Percentiles rank a stretch among this genome's conserved stretches.
Evolutionary conservation across 2,329 filamentous ascomycete genomes (phyloP).

Genomic region (Talaromyces verruculosus): DNA sequence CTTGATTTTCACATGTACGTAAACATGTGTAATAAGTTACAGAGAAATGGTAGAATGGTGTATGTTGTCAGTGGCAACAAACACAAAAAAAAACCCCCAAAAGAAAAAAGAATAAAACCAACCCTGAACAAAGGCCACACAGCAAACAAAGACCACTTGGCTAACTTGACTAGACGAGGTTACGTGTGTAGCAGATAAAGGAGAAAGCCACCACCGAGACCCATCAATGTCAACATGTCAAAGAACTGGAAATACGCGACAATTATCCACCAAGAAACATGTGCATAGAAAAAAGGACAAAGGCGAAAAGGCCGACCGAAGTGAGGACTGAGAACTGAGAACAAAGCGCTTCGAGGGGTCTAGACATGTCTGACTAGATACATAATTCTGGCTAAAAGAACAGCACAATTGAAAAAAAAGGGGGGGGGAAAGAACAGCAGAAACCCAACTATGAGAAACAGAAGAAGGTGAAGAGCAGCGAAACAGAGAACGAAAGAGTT

Average conservation of each 20-base stretch:
- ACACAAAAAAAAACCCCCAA: too few relatives aligned
- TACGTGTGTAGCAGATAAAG: neutral
- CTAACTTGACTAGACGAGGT: neutral
- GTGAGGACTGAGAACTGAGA: neutral
- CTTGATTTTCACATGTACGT: conserved; percentile 1
- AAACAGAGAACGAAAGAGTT: conserved; percentile 23
- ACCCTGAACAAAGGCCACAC: neutral
- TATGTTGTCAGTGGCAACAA: neutral
- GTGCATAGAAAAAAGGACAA: neutral
- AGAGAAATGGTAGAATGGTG: neutral
- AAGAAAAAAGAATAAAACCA: neutral
- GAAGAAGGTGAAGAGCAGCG: conserved; percentile 3
- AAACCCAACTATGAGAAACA: conserved; percentile 10
- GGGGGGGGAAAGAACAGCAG: neutral
- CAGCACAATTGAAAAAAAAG: neutral
- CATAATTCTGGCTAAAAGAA: neutral
- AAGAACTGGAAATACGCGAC: neutral
- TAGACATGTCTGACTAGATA: neutral
- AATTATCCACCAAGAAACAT: neutral
- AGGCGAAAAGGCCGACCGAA: neutral
- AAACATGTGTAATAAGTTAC: neutral
- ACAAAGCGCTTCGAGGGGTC: neutral
- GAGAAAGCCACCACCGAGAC: conserved; percentile 5
- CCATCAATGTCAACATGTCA: neutral
- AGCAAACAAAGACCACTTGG: neutral